Conservation (phyloP, 2,329 filamentous ascomycete genomes). For the Septoria petroselini region DNA sequence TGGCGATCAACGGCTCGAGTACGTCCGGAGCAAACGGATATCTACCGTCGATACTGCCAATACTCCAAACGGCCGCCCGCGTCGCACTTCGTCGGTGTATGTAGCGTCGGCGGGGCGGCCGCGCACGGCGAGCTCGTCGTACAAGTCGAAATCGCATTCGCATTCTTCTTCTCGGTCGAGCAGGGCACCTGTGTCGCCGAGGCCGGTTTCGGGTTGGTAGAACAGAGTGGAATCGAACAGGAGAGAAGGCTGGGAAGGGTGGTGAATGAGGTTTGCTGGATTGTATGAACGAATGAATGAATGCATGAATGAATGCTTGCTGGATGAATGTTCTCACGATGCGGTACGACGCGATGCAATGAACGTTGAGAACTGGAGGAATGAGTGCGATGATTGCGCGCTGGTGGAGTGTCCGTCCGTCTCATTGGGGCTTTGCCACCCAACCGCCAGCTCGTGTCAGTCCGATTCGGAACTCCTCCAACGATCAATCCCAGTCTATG, state of each 20-base stretch:
- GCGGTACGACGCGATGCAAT: too few relatives aligned
- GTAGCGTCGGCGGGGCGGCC: slow-evolving; percentile 4
- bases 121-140: neutral
- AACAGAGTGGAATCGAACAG: too few relatives aligned
- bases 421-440: too few relatives aligned
- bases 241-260: neutral
- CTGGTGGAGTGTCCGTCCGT: too few relatives aligned
- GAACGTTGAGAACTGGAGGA: too few relatives aligned
- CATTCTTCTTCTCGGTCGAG: slow-evolving; percentile 6
- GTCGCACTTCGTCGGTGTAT: slow-evolving; percentile 6
- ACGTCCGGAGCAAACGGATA: slow-evolving; percentile 9
- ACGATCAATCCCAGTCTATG: too few relatives aligned
- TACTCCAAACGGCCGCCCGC: neutral
- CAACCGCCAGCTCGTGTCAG: too few relatives aligned
- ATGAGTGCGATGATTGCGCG: too few relatives aligned
- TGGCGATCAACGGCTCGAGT: slow-evolving; percentile 8
- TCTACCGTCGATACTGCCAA: neutral
- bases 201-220: neutral
- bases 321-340: too few relatives aligned
- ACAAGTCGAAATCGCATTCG: slow-evolving; percentile 8
- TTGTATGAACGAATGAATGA: neutral
- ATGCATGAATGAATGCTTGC: too few relatives aligned
- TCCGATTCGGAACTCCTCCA: too few relatives aligned
- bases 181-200: slow-evolving; percentile 3
- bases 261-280: neutral